Evolutionary conservation across 2,329 filamentous ascomycete genomes (phyloP).

Genomic region (Neonectria faginata): DNA sequence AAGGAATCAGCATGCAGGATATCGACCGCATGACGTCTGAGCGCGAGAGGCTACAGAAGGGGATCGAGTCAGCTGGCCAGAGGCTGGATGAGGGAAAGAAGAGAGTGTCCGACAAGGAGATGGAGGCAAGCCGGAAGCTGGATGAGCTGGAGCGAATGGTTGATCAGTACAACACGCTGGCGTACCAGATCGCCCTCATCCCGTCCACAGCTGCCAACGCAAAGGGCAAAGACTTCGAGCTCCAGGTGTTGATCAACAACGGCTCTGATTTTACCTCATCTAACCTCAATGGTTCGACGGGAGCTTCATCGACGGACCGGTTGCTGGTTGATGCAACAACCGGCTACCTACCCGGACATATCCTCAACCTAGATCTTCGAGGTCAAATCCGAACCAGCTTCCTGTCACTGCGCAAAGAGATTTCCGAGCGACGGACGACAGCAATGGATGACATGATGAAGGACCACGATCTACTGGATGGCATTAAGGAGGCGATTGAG

Average conservation of each 20-base stretch:
- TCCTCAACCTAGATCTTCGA: conserved; percentile 89
- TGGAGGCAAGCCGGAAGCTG: conserved; percentile 85
- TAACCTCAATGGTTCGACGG: conserved; percentile 59
- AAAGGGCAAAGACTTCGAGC: conserved; percentile 85
- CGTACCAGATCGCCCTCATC: conserved; percentile 93
- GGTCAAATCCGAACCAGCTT: conserved; percentile 85
- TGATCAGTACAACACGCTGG: conserved; percentile 92
- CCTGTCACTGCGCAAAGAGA: conserved; percentile 83
- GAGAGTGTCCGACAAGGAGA: conserved; percentile 85
- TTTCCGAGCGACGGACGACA: conserved; percentile 86
- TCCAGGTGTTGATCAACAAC: conserved; percentile 84
- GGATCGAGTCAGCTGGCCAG: conserved; percentile 79
- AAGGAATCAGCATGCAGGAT: conserved; percentile 96
- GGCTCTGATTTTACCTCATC: conserved; percentile 80
- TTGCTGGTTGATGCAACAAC: conserved; percentile 84
- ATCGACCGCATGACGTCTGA: conserved; percentile 99
- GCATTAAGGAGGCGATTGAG: conserved; percentile 95
- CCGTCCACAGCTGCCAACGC: conserved; percentile 87
- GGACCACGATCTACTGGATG: conserved; percentile 91
- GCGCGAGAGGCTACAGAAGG: conserved; percentile 90
- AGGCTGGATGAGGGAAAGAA: conserved; percentile 88
- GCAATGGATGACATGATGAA: conserved; percentile 93
- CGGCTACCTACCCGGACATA: conserved; percentile 89
- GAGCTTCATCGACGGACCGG: conserved; percentile 71
- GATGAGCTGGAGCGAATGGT: conserved; percentile 93